Conservation (phyloP, 2,329 filamentous ascomycete species). For the Colletotrichum chrysophilum region DNA sequence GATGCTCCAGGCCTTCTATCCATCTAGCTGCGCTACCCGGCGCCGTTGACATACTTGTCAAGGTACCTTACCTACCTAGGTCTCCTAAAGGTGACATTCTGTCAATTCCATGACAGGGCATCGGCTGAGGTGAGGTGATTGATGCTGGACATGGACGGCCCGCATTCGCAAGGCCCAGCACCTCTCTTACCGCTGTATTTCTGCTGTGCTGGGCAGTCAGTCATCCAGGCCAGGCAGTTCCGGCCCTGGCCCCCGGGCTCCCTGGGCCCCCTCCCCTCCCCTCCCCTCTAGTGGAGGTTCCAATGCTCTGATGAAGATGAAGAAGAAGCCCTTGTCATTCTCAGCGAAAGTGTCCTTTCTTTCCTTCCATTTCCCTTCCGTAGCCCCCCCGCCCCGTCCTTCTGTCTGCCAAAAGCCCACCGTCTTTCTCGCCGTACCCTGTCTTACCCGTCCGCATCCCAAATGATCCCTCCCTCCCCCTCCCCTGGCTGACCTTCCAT, state of each 20-base stretch:
- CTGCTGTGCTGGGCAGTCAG: background rate
- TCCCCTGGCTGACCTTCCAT: background rate
- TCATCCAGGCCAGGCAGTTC: background rate
- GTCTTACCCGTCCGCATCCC: background rate
- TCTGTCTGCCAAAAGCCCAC: background rate
- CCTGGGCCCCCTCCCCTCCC: no score
- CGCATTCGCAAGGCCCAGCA: background rate
- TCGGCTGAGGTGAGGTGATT: background rate
- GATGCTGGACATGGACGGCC: background rate
- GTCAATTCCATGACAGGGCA: background rate
- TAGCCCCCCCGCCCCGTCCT: background rate
- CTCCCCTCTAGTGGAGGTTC: no score
- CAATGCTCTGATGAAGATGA: background rate
- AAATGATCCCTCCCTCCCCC: background rate
- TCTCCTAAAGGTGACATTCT: background rate
- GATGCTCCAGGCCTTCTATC: background rate
- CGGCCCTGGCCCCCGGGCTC: background rate
- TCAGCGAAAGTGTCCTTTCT: background rate
- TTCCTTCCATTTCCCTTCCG: background rate
- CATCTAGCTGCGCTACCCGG: background rate
- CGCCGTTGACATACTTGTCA: background rate
- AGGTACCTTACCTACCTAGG: background rate
- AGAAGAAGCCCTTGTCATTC: background rate
- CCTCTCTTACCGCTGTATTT: background rate
- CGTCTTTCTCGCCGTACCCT: background rate